Evolutionary conservation across 2,329 filamentous ascomycete genomes (phyloP), one percentile per base, ranked within the genome.

Genomic region (Pseudogymnoascus sp.): DNA sequence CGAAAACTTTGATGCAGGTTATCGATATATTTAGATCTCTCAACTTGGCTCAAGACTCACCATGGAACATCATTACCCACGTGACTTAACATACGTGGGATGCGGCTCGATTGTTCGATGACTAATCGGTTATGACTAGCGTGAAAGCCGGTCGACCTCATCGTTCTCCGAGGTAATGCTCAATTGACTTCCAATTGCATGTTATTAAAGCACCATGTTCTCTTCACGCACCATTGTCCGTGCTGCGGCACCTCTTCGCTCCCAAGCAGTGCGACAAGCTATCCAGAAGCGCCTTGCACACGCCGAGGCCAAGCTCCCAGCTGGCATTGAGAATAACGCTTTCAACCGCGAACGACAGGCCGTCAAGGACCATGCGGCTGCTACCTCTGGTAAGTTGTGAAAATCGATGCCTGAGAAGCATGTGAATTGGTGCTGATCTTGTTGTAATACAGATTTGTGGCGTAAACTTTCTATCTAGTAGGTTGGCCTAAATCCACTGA

Each of bases 401-500:
- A 37, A 59, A 10, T 12, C 28, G 60, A 33, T 28, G n/a, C 26
- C 16, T 14, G 7, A n/a, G 22, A 16, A 12, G n/a, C 14, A 56
- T 56, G n/a, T 33, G 26, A 43, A 43, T 16, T 26, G 12, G 61
- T 43, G 66, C 76, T 81, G 70, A 80, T 74, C 14, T 61, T 67
- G 64, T 64, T 65, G 68, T 56, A 22, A 56, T 56, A 28, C 62
- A 96, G 93, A 91, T 73, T 86, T 96, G 73, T 99, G 95, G 95
- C 88, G 86, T 79, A 98, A 96, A 84, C 88, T 98, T 73, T 95
- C 91, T 68, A 83, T 97, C 82, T 98, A 91, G 93, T 97, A 91
- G 79, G 90, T 60, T n/a, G 24, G 4, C 59, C 59, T 22, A 26
- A 12, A 81, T 38, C 19, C 26, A 53, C 1, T 64, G 6, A 33